These are phyloP conservation scores for Epichloe scottii DNA, from an alignment of 2,329 filamentous ascomycete genomes.

Conservation along the genomic window DNA sequence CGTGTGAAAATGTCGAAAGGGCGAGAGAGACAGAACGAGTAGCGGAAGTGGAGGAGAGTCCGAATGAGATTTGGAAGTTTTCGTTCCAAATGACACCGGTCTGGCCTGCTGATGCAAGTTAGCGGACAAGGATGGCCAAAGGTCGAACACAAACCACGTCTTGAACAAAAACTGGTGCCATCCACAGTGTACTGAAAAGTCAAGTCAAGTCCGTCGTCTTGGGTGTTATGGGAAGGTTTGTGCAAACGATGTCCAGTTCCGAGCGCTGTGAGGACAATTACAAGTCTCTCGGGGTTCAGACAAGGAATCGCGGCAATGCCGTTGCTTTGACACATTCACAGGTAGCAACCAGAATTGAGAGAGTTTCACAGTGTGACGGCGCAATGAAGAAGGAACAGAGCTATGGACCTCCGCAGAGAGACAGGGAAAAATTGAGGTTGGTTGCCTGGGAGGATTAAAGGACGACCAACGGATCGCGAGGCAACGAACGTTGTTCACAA, in stretches of 20 bases:
- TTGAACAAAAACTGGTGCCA: not conserved
- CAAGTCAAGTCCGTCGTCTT: not conserved
- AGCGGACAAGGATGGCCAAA: not conserved
- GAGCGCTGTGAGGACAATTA: conserved; percentile 1
- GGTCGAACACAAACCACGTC: not conserved
- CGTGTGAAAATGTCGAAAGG: not conserved
- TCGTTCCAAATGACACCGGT: not conserved
- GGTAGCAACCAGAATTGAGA: not conserved
- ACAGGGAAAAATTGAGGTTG: not conserved
- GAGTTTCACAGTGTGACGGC: not conserved
- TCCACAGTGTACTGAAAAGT: not conserved
- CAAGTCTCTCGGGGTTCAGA: not conserved
- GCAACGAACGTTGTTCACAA: not conserved
- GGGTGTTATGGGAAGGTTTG: not conserved
- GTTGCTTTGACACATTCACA: conserved; percentile 2
- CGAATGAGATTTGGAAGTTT: not conserved
- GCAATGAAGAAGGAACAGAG: not conserved
- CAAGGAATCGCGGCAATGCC: not conserved
- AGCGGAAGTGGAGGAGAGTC: not conserved
- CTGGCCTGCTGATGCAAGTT: not conserved
- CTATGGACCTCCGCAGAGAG: not conserved
- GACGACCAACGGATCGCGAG: not conserved
- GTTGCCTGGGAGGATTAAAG: not conserved
- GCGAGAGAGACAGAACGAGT: not conserved
- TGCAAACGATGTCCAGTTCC: not conserved